Evolutionary conservation across 371 early-diverging fungal genomes (phyloP).

Genomic region (Rhizopus stolonifer): DNA sequence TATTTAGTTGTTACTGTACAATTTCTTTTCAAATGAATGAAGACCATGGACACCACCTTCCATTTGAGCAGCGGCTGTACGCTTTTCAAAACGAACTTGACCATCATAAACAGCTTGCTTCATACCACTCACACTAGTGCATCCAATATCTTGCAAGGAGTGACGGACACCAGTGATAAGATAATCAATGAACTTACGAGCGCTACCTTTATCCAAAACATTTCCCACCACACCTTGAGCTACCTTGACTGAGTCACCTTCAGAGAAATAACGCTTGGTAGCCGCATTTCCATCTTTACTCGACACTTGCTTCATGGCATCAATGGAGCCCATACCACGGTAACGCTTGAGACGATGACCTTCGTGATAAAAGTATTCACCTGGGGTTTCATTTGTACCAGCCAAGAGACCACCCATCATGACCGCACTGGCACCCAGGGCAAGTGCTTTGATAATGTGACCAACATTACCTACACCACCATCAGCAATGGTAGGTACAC

Average conservation of each 20-base stretch:
- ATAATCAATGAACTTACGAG: slow-evolving; percentile 89
- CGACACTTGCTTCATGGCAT: slow-evolving; percentile 88
- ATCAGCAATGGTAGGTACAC: slow-evolving; percentile 95
- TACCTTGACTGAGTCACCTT: slow-evolving; percentile 95
- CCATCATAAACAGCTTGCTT: slow-evolving; percentile 67
- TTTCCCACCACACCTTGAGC: slow-evolving; percentile 97
- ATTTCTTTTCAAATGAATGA: slow-evolving; percentile 85
- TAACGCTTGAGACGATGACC: slow-evolving; percentile 96
- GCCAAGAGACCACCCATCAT: slow-evolving; percentile 98
- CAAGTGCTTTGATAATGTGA: slow-evolving; percentile 94
- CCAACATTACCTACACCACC: slow-evolving; percentile 96
- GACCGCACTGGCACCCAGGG: slow-evolving; percentile 92
- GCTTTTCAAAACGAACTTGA: slow-evolving; percentile 87
- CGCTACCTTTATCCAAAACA: slow-evolving; percentile 94
- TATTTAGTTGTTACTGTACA: slow-evolving; percentile 43
- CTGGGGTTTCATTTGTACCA: slow-evolving; percentile 95
- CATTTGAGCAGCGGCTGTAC: slow-evolving; percentile 91
- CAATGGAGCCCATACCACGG: slow-evolving; percentile 97
- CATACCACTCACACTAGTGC: slow-evolving; percentile 59
- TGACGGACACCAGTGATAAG: slow-evolving; percentile 93
- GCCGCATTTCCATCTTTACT: slow-evolving; percentile 71
- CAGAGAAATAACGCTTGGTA: slow-evolving; percentile 93
- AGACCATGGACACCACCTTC: slow-evolving; percentile 97
- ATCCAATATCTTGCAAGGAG: slow-evolving; percentile 96
- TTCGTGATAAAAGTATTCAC: slow-evolving; percentile 97